These are phyloP conservation scores for Diaporthe batatas DNA, from an alignment of 2,329 filamentous ascomycete genomes.

Conservation along the genomic window DNA sequence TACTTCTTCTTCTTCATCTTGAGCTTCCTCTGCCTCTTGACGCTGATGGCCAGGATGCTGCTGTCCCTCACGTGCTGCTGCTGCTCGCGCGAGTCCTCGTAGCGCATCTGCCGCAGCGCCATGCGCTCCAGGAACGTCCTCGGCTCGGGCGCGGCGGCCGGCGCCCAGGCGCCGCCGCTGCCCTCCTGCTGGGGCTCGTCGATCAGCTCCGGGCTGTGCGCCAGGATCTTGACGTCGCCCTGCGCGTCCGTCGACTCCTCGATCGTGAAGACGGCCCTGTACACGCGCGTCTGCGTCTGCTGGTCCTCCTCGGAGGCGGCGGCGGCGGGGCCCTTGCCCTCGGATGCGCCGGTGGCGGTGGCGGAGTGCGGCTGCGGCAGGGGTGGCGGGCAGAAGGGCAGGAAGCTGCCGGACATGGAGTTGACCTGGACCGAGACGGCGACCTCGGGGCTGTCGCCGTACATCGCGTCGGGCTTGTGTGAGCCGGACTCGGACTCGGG, in stretches of 20 bases:
- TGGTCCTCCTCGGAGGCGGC: slow-evolving; percentile 51
- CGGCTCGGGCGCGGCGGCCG: slow-evolving; percentile 46
- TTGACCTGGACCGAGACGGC: slow-evolving; percentile 76
- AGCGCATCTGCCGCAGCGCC: slow-evolving; percentile 72
- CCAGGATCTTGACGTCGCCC: slow-evolving; percentile 71
- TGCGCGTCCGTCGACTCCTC: slow-evolving; percentile 73
- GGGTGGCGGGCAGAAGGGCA: slow-evolving; percentile 89
- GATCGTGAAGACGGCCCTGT: slow-evolving; percentile 75
- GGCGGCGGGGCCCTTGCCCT: slow-evolving; percentile 48
- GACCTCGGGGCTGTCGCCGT: slow-evolving; percentile 68
- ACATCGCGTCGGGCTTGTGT: slow-evolving; percentile 66
- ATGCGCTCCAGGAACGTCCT: slow-evolving; percentile 78
- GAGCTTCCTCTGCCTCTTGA: slow-evolving; percentile 90
- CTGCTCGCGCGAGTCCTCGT: slow-evolving; percentile 52
- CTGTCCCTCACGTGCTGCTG: too few relatives aligned
- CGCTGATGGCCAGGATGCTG: slow-evolving; percentile 75
- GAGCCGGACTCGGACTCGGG: slow-evolving; percentile 61
- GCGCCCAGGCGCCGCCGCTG: neutral
- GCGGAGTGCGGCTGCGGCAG: slow-evolving; percentile 73
- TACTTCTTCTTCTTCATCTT: slow-evolving; percentile 99
- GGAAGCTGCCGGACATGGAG: slow-evolving; percentile 76
- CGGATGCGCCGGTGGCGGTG: slow-evolving; percentile 50
- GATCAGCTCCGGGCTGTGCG: slow-evolving; percentile 71
- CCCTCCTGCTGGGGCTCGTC: slow-evolving; percentile 53
- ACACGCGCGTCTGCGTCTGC: slow-evolving; percentile 65